A percentile compares a stretch with the other conserved stretches of the same genome.
phyloP scores from a whole-genome alignment of 2,329 filamentous ascomycete species.

The Fusarium miscanthi region DNA sequence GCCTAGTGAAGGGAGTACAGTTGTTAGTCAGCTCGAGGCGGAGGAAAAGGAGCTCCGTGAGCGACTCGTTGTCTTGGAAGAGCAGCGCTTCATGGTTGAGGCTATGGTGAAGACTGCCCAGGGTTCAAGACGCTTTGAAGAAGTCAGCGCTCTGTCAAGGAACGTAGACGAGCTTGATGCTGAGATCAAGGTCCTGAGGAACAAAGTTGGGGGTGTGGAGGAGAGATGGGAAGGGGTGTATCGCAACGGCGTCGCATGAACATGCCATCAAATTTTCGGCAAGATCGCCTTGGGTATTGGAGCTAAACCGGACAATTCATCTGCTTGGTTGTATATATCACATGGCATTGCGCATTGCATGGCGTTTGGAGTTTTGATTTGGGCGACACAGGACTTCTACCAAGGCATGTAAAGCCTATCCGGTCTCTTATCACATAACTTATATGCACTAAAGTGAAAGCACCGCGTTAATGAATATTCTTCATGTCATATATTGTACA shows the following conservation, averaged over 20 bases:
- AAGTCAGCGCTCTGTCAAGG: slow-evolving; percentile 80
- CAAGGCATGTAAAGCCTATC: slow-evolving; percentile 7
- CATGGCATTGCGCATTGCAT: slow-evolving; percentile 53
- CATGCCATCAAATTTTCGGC: background rate
- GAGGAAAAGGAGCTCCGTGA: slow-evolving; percentile 88
- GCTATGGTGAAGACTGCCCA: slow-evolving; percentile 85
- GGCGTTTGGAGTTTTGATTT: slow-evolving; percentile 48
- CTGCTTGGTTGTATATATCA: slow-evolving; percentile 11
- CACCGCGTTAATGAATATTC: slow-evolving; percentile 20
- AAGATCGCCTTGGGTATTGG: background rate
- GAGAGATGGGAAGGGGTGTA: slow-evolving; percentile 66
- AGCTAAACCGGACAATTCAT: background rate
- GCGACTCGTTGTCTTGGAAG: slow-evolving; percentile 84
- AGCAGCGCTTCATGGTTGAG: slow-evolving; percentile 89
- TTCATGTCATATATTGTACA: slow-evolving; percentile 29
- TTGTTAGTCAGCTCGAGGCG: slow-evolving; percentile 72
- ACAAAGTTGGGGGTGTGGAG: slow-evolving; percentile 75
- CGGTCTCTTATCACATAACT: background rate
- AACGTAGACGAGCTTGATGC: slow-evolving; percentile 85
- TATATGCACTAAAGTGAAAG: background rate
- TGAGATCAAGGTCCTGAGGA: slow-evolving; percentile 77
- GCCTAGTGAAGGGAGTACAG: slow-evolving; percentile 63
- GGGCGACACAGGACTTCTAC: slow-evolving; percentile 6
- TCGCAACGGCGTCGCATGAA: slow-evolving; percentile 44
- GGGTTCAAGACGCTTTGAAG: slow-evolving; percentile 83